Evolutionary conservation across 352 stramenopile genomes (phyloP), one percentile per base, ranked within the genome.

Genomic region (Globisporangium rhizosaccharum): DNA sequence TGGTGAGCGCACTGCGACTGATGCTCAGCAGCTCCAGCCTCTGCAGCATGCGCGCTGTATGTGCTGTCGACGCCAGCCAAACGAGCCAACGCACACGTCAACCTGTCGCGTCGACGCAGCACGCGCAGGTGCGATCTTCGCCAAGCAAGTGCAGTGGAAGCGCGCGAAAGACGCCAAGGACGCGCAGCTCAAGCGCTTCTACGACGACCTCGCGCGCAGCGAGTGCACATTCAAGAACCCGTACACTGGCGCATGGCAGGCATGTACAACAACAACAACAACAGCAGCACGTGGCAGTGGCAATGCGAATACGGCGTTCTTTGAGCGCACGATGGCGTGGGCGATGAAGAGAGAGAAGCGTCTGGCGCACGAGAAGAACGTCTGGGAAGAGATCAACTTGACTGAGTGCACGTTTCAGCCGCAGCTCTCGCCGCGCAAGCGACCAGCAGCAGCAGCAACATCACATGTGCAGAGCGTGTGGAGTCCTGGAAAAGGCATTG

Each of bases 211-310:
- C 33, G 51, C 54, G 39, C 57, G 69, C 46, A 51, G 60, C 12
- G 66, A 72, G 50, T 83, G 82, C 53, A 82, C 66, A 37, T 92
- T 92, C 60, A 65, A 66, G 25, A 92, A 92, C 41, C 82, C 82
- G 33, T 70, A 9, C 80, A 81, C 46, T 53, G 54, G 65, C 12
- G 79, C 71, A 4, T 82, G 71, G 74, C 68, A 68, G 26, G 23
- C 23, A 23, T 23, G 23, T 23, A 57, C 69, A 15, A 46, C 12
- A 6, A 47, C 41, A 6, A 47, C 41, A 9, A 20, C 4, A 5
- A 14, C 41, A 26, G 20, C 20, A 20, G 20, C 44, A 28, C 18
- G 9, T 45, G 39, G 39, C 41, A 20, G 41, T 14, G 20, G 44
- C 44, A 37, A 59, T 0, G 39, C 25, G 4, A 79, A 79, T 56